phyloP scores from a whole-genome alignment of 495 filamentous ascomycete species.

The Bacidia rubella region DNA sequence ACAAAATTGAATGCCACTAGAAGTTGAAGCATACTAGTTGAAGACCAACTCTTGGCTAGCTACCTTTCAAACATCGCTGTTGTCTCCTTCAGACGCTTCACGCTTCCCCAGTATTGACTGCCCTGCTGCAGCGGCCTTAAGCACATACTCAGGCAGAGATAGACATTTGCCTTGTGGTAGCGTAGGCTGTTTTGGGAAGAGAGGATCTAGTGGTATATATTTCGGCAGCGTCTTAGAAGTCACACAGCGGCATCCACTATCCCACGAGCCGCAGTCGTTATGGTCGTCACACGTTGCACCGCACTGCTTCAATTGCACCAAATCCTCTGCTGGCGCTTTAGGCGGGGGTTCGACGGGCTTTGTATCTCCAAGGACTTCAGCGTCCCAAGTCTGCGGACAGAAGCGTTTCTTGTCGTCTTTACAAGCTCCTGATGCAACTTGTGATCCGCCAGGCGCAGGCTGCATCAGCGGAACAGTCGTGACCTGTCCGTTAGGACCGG shows the following conservation, averaged over 20 bases:
- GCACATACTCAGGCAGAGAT: background rate
- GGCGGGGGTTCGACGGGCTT: background rate
- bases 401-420: background rate
- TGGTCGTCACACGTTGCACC: background rate
- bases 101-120: background rate
- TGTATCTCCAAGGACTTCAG: background rate
- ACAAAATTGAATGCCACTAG: too few species aligned
- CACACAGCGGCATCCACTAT: background rate
- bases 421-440: background rate
- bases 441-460: background rate
- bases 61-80: too few species aligned
- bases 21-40: too few species aligned
- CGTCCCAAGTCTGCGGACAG: background rate
- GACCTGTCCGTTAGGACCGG: background rate
- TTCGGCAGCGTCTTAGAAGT: background rate
- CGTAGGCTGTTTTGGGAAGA: background rate
- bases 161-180: background rate
- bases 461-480: background rate
- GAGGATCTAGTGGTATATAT: background rate
- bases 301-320: background rate
- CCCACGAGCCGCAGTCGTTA: background rate
- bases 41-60: too few species aligned
- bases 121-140: background rate
- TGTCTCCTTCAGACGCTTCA: too few species aligned
- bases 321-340: background rate